Evolutionary conservation across 352 stramenopile genomes (phyloP).

Genomic region (Paralagenidium karlingii): DNA sequence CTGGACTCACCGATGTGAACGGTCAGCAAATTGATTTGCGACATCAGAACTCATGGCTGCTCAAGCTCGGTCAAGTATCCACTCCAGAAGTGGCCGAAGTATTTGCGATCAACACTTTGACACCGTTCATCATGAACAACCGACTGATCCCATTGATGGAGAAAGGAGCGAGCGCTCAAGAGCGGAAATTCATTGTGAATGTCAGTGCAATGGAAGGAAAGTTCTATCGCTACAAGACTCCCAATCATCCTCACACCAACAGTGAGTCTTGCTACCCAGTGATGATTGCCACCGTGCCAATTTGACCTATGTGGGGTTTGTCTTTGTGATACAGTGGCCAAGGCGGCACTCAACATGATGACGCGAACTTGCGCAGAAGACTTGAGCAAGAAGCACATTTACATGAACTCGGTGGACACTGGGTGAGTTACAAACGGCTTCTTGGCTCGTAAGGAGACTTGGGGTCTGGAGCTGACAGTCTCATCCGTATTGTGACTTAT

Average conservation of each 20-base stretch:
- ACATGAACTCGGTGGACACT: constrained; percentile 98
- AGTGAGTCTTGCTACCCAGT: too few species aligned
- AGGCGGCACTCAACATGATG: constrained; percentile 98
- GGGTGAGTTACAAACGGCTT: constrained; percentile 34
- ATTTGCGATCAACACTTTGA: constrained; percentile 92
- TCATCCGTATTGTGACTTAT: too few species aligned
- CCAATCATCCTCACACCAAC: constrained; percentile 84
- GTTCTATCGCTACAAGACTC: constrained; percentile 85
- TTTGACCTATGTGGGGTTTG: too few species aligned
- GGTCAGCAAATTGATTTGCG: constrained; percentile 93
- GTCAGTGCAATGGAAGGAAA: constrained; percentile 86
- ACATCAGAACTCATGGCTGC: constrained; percentile 90
- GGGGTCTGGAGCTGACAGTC: not conserved
- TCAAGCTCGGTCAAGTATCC: constrained; percentile 90
- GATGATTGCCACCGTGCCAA: too few species aligned
- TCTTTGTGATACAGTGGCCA: too few species aligned
- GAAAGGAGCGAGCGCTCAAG: constrained; percentile 18
- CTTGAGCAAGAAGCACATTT: constrained; percentile 89
- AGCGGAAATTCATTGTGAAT: constrained; percentile 91
- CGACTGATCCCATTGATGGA: constrained; percentile 85
- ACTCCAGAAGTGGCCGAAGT: constrained; percentile 79
- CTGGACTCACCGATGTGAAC: constrained; percentile 89
- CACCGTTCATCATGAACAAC: constrained; percentile 96
- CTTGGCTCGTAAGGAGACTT: not conserved
- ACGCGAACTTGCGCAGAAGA: constrained; percentile 93